Conservation (phyloP, 495 filamentous ascomycete species). For the Aspergillus avenaceus region DNA sequence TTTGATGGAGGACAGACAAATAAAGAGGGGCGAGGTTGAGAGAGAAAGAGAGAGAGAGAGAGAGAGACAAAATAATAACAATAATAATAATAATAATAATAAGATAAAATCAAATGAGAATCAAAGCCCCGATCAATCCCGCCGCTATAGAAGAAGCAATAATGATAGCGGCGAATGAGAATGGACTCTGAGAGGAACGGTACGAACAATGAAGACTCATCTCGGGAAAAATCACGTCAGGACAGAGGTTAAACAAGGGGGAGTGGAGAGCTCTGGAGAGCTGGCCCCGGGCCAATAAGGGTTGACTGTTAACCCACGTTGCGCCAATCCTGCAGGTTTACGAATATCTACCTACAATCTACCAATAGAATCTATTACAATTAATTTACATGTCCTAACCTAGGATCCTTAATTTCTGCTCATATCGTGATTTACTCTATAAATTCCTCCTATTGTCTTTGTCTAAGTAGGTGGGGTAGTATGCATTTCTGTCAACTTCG, state of each 20-base stretch:
- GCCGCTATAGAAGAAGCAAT: background rate
- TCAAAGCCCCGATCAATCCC: background rate
- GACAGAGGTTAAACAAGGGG: slow-evolving; percentile 3
- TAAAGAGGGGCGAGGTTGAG: background rate
- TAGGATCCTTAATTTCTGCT: too few species aligned
- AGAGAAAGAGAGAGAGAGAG: background rate
- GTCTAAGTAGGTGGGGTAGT: too few species aligned
- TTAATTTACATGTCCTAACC: too few species aligned
- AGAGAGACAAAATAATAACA: background rate
- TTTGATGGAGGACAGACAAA: background rate
- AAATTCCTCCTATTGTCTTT: too few species aligned
- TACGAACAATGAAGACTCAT: background rate
- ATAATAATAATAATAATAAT: background rate
- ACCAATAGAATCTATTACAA: too few species aligned
- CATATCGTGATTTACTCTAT: too few species aligned
- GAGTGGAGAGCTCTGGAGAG: slow-evolving; percentile 16
- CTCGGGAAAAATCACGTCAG: slow-evolving; percentile 6
- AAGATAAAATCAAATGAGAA: background rate
- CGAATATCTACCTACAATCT: background rate
- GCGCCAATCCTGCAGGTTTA: background rate
- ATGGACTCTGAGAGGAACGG: background rate
- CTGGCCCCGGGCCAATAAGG: slow-evolving; percentile 12
- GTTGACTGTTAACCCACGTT: slow-evolving; percentile 9
- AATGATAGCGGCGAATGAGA: slow-evolving; percentile 3
- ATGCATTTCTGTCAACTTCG: too few species aligned